phyloP scores from a whole-genome alignment of 441 rosid species.

The Brassica hybrid region DNA sequence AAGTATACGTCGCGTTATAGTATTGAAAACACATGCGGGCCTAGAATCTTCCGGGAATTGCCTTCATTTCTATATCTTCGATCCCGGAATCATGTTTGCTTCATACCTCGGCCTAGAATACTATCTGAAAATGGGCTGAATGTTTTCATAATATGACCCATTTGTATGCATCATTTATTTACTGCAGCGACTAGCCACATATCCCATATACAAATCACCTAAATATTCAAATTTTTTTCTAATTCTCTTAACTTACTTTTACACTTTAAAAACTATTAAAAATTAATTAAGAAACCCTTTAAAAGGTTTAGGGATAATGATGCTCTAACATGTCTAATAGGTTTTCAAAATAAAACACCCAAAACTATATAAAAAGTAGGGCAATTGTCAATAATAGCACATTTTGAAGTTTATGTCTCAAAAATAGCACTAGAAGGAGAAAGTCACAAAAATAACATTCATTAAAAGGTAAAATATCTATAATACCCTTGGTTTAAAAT shows the following conservation, averaged over 20 bases:
- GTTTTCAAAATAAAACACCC: background rate
- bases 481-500: too few relatives aligned
- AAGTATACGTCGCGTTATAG: background rate
- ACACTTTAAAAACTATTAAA: too few relatives aligned
- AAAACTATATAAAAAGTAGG: background rate
- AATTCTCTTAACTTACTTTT: too few relatives aligned
- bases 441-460: too few relatives aligned
- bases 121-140: background rate
- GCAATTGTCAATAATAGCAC: too few relatives aligned
- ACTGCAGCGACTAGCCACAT: background rate
- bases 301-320: too few relatives aligned
- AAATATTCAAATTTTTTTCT: background rate
- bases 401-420: too few relatives aligned
- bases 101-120: background rate
- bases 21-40: background rate
- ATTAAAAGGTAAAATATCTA: too few relatives aligned
- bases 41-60: background rate
- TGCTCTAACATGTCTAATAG: too few relatives aligned
- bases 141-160: background rate
- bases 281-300: too few relatives aligned
- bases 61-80: background rate
- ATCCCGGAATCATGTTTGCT: background rate
- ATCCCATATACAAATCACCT: background rate
- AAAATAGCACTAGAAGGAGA: too few relatives aligned
- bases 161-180: background rate